Evolutionary conservation across 2,329 filamentous ascomycete genomes (phyloP), one percentile per base, ranked within the genome.

Genomic region (Mollisia scopiformis): DNA sequence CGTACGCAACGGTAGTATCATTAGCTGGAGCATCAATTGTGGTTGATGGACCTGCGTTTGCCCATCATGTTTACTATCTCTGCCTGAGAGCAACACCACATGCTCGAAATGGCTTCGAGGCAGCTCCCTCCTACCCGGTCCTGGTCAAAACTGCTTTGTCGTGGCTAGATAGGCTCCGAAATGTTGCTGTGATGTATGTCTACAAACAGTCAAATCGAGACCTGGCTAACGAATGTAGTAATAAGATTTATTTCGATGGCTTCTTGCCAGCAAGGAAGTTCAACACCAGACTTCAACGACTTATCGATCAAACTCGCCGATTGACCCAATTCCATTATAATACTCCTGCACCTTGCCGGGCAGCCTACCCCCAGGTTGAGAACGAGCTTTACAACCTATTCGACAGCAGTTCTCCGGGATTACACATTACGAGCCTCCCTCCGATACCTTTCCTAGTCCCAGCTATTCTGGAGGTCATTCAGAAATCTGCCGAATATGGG

Each of bases 211-310:
- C 4, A 14, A 23, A 50, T 31, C n/a, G 21, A 19, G 25, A 6
- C 27, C 54, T 49, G 37, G 31, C 58, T 70, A 68, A 66, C 41
- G 16, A 55, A 52, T 54, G 31, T 66, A 91, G 88, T 66, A 77
- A 84, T 60, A 85, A 82, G 50, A 90, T 97, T 56, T 93, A 89
- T 73, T 97, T 98, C 69, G 94, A 98, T 74, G 93, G 93, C 14
- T 88, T 86, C 58, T 80, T 98, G 1, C 94, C 94, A 41, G 30
- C 62, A 25, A 60, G 64, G n/a, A 75, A 75, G 55, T 55, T 69
- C 30, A 50, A 68, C 41, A 66, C 63, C n/a, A 62, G 73, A 54
- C 59, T 68, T 1, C 47, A 65, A 21, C 68, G 72, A 21, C 62
- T 73, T 23, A 47, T 62, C 19, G 55, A 39, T 19, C 60, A 66